phyloP scores from a whole-genome alignment of 2,329 filamentous ascomycete genomes.

The Xenoacremonium recifei region DNA sequence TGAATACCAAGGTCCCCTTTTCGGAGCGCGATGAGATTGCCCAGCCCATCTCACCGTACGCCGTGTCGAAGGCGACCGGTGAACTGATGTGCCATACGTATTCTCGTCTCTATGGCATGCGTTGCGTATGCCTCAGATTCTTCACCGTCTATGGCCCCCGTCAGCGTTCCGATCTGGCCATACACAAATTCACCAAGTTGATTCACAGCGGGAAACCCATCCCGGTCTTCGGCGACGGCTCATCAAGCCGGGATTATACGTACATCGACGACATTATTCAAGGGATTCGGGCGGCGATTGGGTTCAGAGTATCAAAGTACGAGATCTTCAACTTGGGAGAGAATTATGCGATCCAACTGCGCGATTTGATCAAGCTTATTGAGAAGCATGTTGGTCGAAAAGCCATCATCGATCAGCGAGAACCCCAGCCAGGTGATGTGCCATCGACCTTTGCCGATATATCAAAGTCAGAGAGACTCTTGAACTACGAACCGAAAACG shows the following conservation, averaged over 20 bases:
- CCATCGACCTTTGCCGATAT: slow-evolving; percentile 20
- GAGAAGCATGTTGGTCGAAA: slow-evolving; percentile 17
- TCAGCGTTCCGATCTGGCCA: slow-evolving; percentile 23
- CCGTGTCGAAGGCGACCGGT: slow-evolving; percentile 15
- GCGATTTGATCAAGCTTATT: slow-evolving; percentile 15
- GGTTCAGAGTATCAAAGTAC: slow-evolving; percentile 14
- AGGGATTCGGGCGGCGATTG: slow-evolving; percentile 19
- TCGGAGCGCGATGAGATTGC: slow-evolving; percentile 14
- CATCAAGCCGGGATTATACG: slow-evolving; percentile 22
- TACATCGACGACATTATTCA: slow-evolving; percentile 24
- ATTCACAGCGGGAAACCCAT: slow-evolving; percentile 20
- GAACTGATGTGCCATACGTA: slow-evolving; percentile 23
- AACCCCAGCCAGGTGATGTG: slow-evolving; percentile 21
- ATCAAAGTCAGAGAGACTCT: slow-evolving; percentile 15
- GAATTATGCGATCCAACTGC: slow-evolving; percentile 19
- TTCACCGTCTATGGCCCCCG: slow-evolving; percentile 25
- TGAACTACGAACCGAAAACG: slow-evolving; percentile 18
- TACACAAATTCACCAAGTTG: slow-evolving; percentile 22
- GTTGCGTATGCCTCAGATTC: slow-evolving; percentile 23
- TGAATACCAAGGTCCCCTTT: slow-evolving; percentile 19
- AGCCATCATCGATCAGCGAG: slow-evolving; percentile 16
- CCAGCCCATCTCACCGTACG: slow-evolving; percentile 23
- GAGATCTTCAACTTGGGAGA: slow-evolving; percentile 25
- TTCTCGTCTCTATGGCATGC: slow-evolving; percentile 20
- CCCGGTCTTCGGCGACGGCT: slow-evolving; percentile 22